Conservation (phyloP, 2,329 filamentous ascomycete species). For the Epichloe hybrida region DNA sequence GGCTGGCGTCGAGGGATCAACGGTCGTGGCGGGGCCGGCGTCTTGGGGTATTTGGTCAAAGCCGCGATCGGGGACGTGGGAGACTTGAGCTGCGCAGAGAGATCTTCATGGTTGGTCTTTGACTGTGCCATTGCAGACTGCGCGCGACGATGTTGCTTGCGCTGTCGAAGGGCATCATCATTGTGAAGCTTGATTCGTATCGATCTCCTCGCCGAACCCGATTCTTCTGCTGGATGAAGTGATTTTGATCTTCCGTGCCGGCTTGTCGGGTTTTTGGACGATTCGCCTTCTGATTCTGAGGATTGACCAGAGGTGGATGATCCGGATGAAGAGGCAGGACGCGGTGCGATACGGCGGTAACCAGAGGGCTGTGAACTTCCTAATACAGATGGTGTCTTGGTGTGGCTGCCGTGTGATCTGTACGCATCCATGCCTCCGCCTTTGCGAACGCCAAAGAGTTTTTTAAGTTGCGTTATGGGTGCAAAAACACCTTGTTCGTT, state of each 20-base stretch:
- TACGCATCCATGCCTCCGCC: slow-evolving; percentile 19
- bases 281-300: slow-evolving; percentile 59
- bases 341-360: slow-evolving; percentile 16
- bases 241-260: slow-evolving; percentile 54
- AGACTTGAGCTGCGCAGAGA: slow-evolving; percentile 79
- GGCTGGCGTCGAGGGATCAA: slow-evolving; percentile 80
- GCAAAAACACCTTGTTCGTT: slow-evolving; percentile 69
- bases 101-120: slow-evolving; percentile 32
- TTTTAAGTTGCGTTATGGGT: slow-evolving; percentile 58
- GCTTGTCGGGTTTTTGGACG: slow-evolving; percentile 16
- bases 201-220: slow-evolving; percentile 54
- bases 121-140: slow-evolving; percentile 33
- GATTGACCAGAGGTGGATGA: slow-evolving; percentile 51
- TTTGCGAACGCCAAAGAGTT: slow-evolving; percentile 42
- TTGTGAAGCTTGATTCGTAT: slow-evolving; percentile 85
- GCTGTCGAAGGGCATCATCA: slow-evolving; percentile 60
- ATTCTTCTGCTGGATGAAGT: slow-evolving; percentile 45
- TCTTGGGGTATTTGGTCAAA: slow-evolving; percentile 81
- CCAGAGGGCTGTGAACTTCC: slow-evolving; percentile 11
- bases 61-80: slow-evolving; percentile 70
- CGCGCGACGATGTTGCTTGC: slow-evolving; percentile 55
- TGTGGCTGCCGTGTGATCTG: background rate
- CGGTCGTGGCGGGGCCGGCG: slow-evolving; percentile 76
- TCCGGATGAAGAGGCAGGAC: slow-evolving; percentile 16
- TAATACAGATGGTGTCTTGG: background rate